These are phyloP conservation scores for Talaromyces atroroseus DNA, from an alignment of 2,329 filamentous ascomycete species.

Conservation along the genomic window DNA sequence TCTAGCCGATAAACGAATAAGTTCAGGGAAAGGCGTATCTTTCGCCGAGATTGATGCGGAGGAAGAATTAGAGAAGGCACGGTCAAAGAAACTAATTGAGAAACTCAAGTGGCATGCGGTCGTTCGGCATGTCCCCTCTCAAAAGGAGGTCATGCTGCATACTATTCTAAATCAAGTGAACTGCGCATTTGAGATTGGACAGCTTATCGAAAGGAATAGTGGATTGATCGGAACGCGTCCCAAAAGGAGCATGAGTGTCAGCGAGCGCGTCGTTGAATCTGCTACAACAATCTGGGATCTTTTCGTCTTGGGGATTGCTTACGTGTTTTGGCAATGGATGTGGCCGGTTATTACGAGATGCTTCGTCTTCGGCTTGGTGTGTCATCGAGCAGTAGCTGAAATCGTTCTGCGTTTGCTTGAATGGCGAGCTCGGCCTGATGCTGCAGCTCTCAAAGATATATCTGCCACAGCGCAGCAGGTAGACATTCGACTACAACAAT, in stretches of 20 bases:
- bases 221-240: conserved; percentile 74
- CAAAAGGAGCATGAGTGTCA: conserved; percentile 83
- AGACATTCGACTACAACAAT: conserved; percentile 93
- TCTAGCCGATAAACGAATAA: conserved; percentile 63
- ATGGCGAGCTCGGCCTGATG: conserved; percentile 72
- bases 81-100: conserved; percentile 64
- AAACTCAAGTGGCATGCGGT: conserved; percentile 89
- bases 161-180: conserved; percentile 91
- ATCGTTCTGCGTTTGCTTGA: conserved; percentile 72
- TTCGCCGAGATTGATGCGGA: conserved; percentile 60
- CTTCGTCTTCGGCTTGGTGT: conserved; percentile 73
- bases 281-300: conserved; percentile 80
- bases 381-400: conserved; percentile 76
- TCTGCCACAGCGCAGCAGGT: conserved; percentile 96
- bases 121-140: conserved; percentile 65
- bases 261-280: conserved; percentile 88
- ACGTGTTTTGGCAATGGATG: conserved; percentile 66
- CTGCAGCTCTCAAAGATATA: conserved; percentile 85
- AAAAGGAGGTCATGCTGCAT: conserved; percentile 74
- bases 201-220: conserved; percentile 81
- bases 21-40: conserved; percentile 25
- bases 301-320: conserved; percentile 62
- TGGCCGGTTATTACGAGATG: conserved; percentile 68
- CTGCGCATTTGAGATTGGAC: conserved; percentile 85
- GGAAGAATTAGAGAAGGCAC: conserved; percentile 63